Evolutionary conservation across 2,329 filamentous ascomycete genomes (phyloP), one percentile per base, ranked within the genome.

Genomic region (Coniochaeta sp.): DNA sequence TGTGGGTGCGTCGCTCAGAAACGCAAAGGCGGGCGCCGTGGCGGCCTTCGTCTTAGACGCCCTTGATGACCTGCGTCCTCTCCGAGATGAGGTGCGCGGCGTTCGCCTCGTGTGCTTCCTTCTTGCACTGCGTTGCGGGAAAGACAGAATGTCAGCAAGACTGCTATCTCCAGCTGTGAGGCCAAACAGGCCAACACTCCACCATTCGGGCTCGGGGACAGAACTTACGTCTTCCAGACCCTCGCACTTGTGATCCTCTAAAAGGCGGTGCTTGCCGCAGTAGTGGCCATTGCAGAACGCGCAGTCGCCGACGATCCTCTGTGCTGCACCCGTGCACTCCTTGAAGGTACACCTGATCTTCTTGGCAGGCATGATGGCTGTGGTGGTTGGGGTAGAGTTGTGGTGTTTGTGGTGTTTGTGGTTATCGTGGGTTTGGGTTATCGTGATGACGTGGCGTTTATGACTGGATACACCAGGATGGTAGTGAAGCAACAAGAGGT

Each of bases 261-360:
- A 77, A 77, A 98, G 84, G 60, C 95, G 85, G 77, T 99, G 95
- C 79, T 92, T 96, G 68, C 91, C 91, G 77, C 95, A 99, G 81
- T 91, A 98, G 73, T 96, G 90, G 54, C 93, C 92, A 60, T 89
- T 82, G 80, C 95, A 99, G 81, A 98, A 98, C 63, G 87, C 89
- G 77, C 95, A 99, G 79, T 98, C 93, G 59, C 95, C 95, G 62
- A 97, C 90, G 70, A 99, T 97, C 65, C 91, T 89, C 75, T 97
- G 93, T 17, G 92, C 93, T 32, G 85, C 84, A 68, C 91, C 88
- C 72, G 87, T 91, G 86, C 95, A 98, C 67, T 92, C 88, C 77
- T 93, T 93, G 79, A 90, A 92, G 65, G 83, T 89, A 81, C 95
- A 98, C 68, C 90, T 88, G 67, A 89, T 86, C 82, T 90, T 91